Base-by-base conservation (phyloP, 441 rosid genomes). In the Oxalis stricta region DNA sequence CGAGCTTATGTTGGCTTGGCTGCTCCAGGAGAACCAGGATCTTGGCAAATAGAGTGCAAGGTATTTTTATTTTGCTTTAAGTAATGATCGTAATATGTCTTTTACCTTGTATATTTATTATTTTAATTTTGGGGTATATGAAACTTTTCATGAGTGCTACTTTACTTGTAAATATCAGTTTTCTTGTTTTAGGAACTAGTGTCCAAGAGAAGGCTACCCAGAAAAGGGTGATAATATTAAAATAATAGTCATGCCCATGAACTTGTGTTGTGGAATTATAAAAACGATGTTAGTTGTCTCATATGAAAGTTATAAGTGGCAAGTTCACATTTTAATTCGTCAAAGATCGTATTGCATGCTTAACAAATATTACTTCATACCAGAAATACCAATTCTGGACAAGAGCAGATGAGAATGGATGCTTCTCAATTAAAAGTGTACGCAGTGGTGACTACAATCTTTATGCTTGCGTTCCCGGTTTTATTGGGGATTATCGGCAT, bases 41-140 rank as follows among this genome's bases (percentile, higher is more conserved):
- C 80, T 38, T 80, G 89, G 89, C 82, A 80, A 76, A 65, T 69
- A 59, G 84, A 80, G 56, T 71, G 82, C 69, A 80, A 79, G 76
- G 82, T 73, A 34, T 41, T 39, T 31, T 52, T 23, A 10, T 4
- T 42, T 23, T n/a, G n/a, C n/a, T n/a, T n/a, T n/a, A n/a, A n/a
- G n/a, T n/a, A n/a, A n/a, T n/a, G n/a, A n/a, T n/a, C n/a, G n/a
- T n/a, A n/a, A n/a, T n/a, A n/a, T n/a, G n/a, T n/a, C n/a, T n/a
- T n/a, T n/a, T n/a, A n/a, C n/a, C n/a, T n/a, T n/a, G n/a, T n/a
- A n/a, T n/a, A n/a, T n/a, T n/a, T n/a, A n/a, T n/a, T n/a, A n/a
- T n/a, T n/a, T n/a, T n/a, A n/a, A n/a, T n/a, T n/a, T n/a, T n/a
- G n/a, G n/a, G n/a, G n/a, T n/a, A n/a, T n/a, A n/a, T n/a, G n/a